Evolutionary conservation across 768 basidiomycete genomes (phyloP), one percentile per base, ranked within the genome.

Genomic region (Sutorius australiensis): DNA sequence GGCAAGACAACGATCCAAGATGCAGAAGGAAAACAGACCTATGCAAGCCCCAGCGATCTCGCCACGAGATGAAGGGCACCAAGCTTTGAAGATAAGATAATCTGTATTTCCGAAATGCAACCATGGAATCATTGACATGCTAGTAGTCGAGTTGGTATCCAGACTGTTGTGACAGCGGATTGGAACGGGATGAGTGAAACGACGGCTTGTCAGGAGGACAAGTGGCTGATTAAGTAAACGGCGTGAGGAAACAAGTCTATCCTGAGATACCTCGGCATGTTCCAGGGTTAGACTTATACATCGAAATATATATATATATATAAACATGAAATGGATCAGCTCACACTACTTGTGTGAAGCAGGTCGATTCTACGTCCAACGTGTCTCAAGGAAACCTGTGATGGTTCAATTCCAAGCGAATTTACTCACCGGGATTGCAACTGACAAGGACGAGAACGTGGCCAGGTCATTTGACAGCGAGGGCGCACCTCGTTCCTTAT

Each of bases 11-110:
- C 92, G 76, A 45, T 93, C 90, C 34, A 87, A 71, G 10, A 92
- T 61, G 7, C 83, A 83, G 32, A 94, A 72, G 32, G 86, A 34
- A 60, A 87, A 73, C 19, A 95, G 73, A 0, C 78, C 84, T 51
- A 95, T 76, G 63, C 84, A 88, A 36, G 90, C 85, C 0, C 88
- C 92, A 19, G 80, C 81, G 33, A 91, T 79, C 0, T 86, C 84
- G 19, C 87, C 91, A 6, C 72, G 56, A 0, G 89, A 84, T 3
- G 76, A 76, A 0, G 93, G 92, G 6, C 67, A 70, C 85, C 87
- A 88, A 2, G 77, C 70, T 52, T 80, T 59, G 73, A 94, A 93
- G 67, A 81, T 72, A 11, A 92, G 75, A 46, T 74, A 72, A 56
- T 90, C 88, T 0, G 83, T 82, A 0, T 73, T 71, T 19, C 77